Evolutionary conservation across 495 filamentous ascomycete species (phyloP), one percentile per base, ranked within the genome.

Genomic region (Hypoxylon rickii): DNA sequence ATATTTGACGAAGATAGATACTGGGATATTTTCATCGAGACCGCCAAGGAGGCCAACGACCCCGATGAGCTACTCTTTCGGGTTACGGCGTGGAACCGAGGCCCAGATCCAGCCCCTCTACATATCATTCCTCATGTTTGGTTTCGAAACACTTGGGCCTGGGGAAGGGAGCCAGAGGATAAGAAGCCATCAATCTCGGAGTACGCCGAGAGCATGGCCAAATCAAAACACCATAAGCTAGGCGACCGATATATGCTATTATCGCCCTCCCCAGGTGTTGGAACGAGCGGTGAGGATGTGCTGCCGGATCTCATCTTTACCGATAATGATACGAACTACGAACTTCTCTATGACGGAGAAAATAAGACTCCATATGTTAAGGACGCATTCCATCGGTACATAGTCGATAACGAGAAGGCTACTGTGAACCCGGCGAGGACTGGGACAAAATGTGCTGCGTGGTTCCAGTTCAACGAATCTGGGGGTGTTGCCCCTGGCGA

Each of bases 11-110:
- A 96, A 12, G 87, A 94, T 65, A 76, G 86, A 43, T 97, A 97
- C 72, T 97, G 91, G 89, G 93, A 97, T 69, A 96, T 96, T 66
- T 87, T 93, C 70, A 96, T 97, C 57, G 93, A 97, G 74, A 92
- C 88, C 6, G 93, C 92, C 31, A 97, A 97, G 74, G 93, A 96
- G 61, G 83, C 81, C 7, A 85, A 96, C 37, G 86, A 96, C 61
- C 86, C 88, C 44, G 91, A 96, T 17, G 93, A 96, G 71, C 76
- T 97, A 12, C 79, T 96, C 31, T 97, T 97, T 77, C 90, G 93
- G 58, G 87, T 96, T 32, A 97, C 94, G 16, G 92, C 92, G 24
- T 97, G 92, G 85, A 97, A 97, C 69, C 83, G 93, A 52, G 93
- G 93, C 7, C 89, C 92, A 2, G 92, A 96, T 32, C 84, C 89